Base-by-base conservation (phyloP, 2,329 filamentous ascomycete species). In the Incumbomyces lentus region DNA sequence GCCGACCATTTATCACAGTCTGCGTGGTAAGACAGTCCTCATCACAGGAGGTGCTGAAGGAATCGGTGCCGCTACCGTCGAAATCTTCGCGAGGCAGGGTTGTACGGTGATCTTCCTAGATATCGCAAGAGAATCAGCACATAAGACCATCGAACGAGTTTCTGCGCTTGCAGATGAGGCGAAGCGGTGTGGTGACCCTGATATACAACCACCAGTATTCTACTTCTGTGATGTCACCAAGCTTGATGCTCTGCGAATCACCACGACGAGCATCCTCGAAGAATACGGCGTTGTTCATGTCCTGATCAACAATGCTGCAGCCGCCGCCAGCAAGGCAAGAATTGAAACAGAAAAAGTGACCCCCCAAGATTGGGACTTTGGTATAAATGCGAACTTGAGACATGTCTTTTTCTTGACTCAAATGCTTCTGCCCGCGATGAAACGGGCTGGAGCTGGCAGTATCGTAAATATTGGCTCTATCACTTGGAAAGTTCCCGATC, bases 331-430 rank as follows among this genome's bases (percentile, higher is more conserved):
- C 3, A 4, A 16, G 36, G n/a, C n/a, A 39, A 39, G 36, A 18
- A 17, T 39, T 13, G n/a, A 6, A 17, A 39, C 36, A 17, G n/a
- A 17, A 22, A 22, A 60, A 0, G 62, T 72, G 4, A 71, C 69
- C 2, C 54, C 62, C 0, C 64, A 64, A 50, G 59, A 58, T 2
- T 73, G 66, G 60, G 67, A 71, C 10, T 41, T 52, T 7, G 67
- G 68, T 51, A 52, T 75, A 31, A 64, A 63, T 31, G 62, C 65
- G 16, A 72, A 72, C 45, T 58, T 73, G 26, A 58, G 69, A 0
- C 71, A 73, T 38, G 60, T 65, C 45, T 68, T 68, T 60, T 69
- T 68, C 57, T 57, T 69, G 6, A 64, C 64, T 18, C 65, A 69
- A 51, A 59, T 62, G 11, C 52, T 69, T n/a, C 42, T 61, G 1